These are phyloP conservation scores for Teratosphaeria viscida DNA, from an alignment of 2,329 filamentous ascomycete species.

Conservation along the genomic window DNA sequence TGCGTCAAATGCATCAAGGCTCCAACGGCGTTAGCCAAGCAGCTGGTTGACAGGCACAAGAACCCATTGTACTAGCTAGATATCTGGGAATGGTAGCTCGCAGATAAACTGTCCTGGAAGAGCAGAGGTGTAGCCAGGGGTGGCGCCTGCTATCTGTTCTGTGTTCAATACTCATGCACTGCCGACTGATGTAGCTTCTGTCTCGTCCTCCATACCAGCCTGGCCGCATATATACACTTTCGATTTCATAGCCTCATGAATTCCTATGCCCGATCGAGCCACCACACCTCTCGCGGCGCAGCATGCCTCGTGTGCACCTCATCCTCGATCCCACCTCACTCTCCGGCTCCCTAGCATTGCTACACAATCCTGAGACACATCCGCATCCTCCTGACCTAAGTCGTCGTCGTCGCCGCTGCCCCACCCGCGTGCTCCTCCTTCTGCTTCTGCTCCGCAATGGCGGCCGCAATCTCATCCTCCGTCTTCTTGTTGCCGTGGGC, in stretches of 20 bases:
- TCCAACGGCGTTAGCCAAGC: neutral
- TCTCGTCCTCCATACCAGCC: neutral
- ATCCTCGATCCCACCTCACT: neutral
- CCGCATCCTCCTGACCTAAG: no score
- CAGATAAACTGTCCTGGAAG: no score
- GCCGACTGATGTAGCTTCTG: neutral
- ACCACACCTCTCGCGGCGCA: neutral
- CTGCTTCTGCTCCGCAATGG: neutral
- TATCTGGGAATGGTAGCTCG: no score
- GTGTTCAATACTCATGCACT: neutral
- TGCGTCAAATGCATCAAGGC: neutral
- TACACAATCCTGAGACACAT: neutral
- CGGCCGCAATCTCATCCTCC: constrained; percentile 22
- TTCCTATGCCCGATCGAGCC: neutral
- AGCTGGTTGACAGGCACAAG: no score
- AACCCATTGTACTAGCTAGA: no score
- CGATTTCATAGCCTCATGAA: neutral
- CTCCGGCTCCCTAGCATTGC: neutral
- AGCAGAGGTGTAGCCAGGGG: neutral
- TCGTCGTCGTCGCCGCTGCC: neutral
- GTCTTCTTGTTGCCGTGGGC: constrained; percentile 31
- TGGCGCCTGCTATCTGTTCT: neutral
- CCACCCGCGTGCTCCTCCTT: neutral
- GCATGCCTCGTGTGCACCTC: neutral
- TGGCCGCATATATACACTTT: neutral